These are phyloP conservation scores for Kwoniella mangroviensis DNA, from an alignment of 768 basidiomycete genomes.

Conservation along the genomic window DNA sequence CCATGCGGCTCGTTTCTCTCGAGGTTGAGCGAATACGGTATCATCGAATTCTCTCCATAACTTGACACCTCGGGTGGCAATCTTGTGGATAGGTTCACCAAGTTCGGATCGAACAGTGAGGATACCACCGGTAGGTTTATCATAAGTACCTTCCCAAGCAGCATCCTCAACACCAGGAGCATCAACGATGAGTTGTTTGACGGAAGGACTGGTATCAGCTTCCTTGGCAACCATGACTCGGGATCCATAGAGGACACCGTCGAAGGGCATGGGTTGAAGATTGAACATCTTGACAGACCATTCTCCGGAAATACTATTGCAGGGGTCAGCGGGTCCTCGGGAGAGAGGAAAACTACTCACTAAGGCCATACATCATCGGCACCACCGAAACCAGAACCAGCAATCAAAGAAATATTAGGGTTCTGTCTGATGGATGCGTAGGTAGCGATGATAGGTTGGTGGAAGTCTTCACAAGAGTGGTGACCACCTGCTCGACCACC, in stretches of 20 bases:
- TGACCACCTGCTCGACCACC: constrained; percentile 98
- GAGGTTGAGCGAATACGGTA: constrained; percentile 89
- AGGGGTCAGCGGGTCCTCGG: constrained; percentile 16
- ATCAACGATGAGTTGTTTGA: constrained; percentile 95
- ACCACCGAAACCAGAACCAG: constrained; percentile 93
- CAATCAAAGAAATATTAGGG: constrained; percentile 84
- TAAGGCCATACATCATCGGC: constrained; percentile 93
- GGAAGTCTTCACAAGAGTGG: constrained; percentile 98
- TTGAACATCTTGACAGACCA: constrained; percentile 84
- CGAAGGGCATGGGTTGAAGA: constrained; percentile 95
- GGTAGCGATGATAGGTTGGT: constrained; percentile 88
- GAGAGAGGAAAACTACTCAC: constrained; percentile 29
- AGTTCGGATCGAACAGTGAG: constrained; percentile 96
- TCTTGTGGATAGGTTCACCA: constrained; percentile 98
- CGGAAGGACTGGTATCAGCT: constrained; percentile 88
- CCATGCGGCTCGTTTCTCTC: constrained; percentile 93
- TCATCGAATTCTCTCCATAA: constrained; percentile 99
- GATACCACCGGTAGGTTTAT: constrained; percentile 91
- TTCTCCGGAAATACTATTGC: constrained; percentile 74
- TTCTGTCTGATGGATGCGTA: constrained; percentile 89
- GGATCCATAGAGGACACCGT: constrained; percentile 93
- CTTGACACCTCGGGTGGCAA: constrained; percentile 94
- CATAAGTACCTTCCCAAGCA: constrained; percentile 90
- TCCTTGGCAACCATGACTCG: constrained; percentile 99
- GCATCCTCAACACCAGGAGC: constrained; percentile 87